phyloP scores from a whole-genome alignment of 345 rosid species.

The Jatropha curcas region DNA sequence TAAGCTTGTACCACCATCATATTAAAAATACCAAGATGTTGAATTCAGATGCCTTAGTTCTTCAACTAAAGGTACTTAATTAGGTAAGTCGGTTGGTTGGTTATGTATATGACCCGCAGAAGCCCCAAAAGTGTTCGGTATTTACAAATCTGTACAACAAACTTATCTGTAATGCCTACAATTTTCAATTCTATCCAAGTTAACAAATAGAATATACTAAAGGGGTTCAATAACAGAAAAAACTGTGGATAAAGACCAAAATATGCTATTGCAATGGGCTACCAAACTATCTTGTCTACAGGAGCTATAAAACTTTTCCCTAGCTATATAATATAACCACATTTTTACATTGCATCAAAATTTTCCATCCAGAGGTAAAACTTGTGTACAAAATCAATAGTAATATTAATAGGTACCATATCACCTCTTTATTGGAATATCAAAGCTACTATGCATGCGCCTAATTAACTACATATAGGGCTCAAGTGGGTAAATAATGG shows the following conservation, averaged over 20 bases:
- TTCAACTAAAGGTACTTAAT: not conserved
- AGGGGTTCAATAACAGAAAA: not conserved
- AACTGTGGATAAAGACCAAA: not conserved
- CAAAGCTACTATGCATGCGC: slow-evolving; percentile 10
- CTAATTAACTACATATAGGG: not conserved
- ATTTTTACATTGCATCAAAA: slow-evolving; percentile 18
- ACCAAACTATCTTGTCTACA: slow-evolving; percentile 1
- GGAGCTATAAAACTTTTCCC: slow-evolving; percentile 9
- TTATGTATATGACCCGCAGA: not conserved
- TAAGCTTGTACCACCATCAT: not conserved
- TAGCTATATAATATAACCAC: slow-evolving; percentile 4
- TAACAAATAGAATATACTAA: not conserved
- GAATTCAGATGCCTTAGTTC: not conserved
- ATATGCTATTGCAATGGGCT: not conserved
- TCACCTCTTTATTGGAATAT: slow-evolving; percentile 4
- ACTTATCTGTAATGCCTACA: not conserved
- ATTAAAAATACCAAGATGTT: no score
- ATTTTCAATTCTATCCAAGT: no score
- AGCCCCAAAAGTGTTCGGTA: no score
- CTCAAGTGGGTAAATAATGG: not conserved
- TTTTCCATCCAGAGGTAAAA: slow-evolving; percentile 7
- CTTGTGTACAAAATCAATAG: not conserved
- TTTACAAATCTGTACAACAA: no score
- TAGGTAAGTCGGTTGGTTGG: not conserved
- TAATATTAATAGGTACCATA: no score